Evolutionary conservation across 2,329 filamentous ascomycete species (phyloP), one percentile per base, ranked within the genome.

Genomic region (Neopestalotiopsis sp.): DNA sequence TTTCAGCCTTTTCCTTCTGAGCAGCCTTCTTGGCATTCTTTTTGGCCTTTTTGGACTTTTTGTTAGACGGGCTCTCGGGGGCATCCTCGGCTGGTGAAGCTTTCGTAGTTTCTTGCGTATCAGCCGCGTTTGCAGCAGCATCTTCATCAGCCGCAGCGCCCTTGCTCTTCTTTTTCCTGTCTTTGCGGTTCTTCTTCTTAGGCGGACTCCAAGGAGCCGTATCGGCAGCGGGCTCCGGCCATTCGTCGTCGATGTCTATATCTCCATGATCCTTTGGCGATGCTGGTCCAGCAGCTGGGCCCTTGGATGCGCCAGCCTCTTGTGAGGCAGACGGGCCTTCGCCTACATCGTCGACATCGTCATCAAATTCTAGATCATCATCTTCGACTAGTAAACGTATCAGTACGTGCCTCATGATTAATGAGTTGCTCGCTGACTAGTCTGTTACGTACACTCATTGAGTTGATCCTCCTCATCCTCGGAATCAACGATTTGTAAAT

Each of bases 131-230:
- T 17, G 32, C 13, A 17, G 32, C 9, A 6, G n/a, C 12, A 20
- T 38, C 30, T 5, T 40, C 34, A 59, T 62, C 32, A 13, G 10
- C 30, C 17, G 32, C 17, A 34, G 20, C 30, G 13, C 12, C 9
- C 59, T 62, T 28, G 28, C n/a, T 40, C 30, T 62, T 62, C 69
- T 71, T 68, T 52, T 69, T 65, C 63, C 69, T 68, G 4, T 67
- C 66, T 49, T 72, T 71, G 38, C 69, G 60, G 57, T 69, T 69
- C 59, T 72, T 67, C 56, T 71, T 73, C 68, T 68, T 72, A 30
- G 10, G 14, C 17, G 45, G 45, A 10, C 17, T 40, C n/a, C 34
- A 12, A 7, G 64, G 20, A 12, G 30, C 64, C 28, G 40, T 24
- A 2, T 38, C 32, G 49, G 24, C 13, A 17, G 6, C 65, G 10